phyloP scores from a whole-genome alignment of 1,284 basidiomycete species.

The Ganoderma lingzhi region DNA sequence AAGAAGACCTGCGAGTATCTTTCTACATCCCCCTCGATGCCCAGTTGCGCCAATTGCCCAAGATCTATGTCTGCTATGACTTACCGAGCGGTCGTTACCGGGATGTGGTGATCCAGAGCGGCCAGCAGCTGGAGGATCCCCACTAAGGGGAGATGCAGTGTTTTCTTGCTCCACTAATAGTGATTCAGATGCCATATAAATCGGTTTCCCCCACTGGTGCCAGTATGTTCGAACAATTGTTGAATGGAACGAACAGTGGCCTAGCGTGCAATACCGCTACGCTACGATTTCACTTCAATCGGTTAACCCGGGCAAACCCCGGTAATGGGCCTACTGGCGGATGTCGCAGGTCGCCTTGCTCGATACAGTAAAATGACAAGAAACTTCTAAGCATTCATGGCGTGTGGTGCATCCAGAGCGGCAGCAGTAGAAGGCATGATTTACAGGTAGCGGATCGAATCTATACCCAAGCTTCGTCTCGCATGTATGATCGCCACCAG shows the following conservation, averaged over 20 bases:
- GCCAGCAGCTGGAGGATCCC: background rate
- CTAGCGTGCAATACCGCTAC: background rate
- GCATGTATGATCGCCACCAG: slow-evolving; percentile 89
- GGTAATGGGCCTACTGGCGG: no score
- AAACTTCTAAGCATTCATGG: background rate
- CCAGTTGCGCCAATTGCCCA: background rate
- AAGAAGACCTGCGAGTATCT: background rate
- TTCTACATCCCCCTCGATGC: slow-evolving; percentile 9
- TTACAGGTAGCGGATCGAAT: slow-evolving; percentile 80
- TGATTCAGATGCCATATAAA: background rate
- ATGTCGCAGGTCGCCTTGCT: background rate
- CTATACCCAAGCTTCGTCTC: slow-evolving; percentile 86
- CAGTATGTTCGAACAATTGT: background rate
- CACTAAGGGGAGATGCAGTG: background rate
- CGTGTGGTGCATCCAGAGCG: background rate
- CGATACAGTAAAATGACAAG: background rate
- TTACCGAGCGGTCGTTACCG: background rate
- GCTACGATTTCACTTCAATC: no score
- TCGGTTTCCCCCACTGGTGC: background rate
- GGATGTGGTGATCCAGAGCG: background rate
- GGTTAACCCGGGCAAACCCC: no score
- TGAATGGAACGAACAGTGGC: background rate
- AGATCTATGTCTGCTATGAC: slow-evolving; percentile 4
- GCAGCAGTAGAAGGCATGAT: slow-evolving; percentile 21
- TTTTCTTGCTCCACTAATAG: background rate